A percentile compares a stretch with the other conserved stretches of the same genome.
Conservation (phyloP, 2,329 filamentous ascomycete species). For the Neofusicoccum laricinum region DNA sequence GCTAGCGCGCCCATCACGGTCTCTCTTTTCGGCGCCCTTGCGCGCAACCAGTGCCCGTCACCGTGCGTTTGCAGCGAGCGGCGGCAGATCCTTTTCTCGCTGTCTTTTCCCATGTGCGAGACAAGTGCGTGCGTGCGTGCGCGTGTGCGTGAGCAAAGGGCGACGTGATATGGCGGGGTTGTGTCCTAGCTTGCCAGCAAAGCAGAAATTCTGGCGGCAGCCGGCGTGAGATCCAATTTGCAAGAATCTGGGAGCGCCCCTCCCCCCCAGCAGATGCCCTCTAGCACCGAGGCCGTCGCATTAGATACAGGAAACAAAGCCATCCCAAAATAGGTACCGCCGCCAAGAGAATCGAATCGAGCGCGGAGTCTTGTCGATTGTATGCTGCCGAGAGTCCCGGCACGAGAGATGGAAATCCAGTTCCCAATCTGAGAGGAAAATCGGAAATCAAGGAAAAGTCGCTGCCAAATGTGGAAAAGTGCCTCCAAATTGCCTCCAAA, state of each 20-base stretch:
- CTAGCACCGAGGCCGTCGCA: not conserved
- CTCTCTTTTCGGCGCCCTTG: not conserved
- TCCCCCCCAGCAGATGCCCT: not conserved
- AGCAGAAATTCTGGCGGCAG: conserved; percentile 4
- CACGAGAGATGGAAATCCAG: not conserved
- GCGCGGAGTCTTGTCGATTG: not conserved
- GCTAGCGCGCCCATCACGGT: conserved; percentile 7
- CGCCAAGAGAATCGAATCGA: conserved; percentile 8
- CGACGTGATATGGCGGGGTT: conserved; percentile 9
- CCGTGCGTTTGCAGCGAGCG: conserved; percentile 4
- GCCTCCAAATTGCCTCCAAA: conserved; percentile 10
- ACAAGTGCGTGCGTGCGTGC: conserved; percentile 2
- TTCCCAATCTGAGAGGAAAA: conserved; percentile 22
- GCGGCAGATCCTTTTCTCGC: conserved; percentile 11
- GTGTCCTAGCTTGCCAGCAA: conserved; percentile 7
- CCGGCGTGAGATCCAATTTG: conserved; percentile 15
- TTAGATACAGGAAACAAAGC: conserved; percentile 8
- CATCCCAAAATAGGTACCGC: conserved; percentile 4
- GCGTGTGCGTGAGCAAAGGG: not conserved
- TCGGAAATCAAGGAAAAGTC: conserved; percentile 33
- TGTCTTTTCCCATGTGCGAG: conserved; percentile 7
- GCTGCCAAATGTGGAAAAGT: conserved; percentile 27
- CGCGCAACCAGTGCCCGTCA: not conserved
- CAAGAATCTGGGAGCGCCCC: conserved; percentile 1
- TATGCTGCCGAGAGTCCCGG: not conserved